phyloP scores from a whole-genome alignment of 768 basidiomycete species.

The Boletus tomentosulus region DNA sequence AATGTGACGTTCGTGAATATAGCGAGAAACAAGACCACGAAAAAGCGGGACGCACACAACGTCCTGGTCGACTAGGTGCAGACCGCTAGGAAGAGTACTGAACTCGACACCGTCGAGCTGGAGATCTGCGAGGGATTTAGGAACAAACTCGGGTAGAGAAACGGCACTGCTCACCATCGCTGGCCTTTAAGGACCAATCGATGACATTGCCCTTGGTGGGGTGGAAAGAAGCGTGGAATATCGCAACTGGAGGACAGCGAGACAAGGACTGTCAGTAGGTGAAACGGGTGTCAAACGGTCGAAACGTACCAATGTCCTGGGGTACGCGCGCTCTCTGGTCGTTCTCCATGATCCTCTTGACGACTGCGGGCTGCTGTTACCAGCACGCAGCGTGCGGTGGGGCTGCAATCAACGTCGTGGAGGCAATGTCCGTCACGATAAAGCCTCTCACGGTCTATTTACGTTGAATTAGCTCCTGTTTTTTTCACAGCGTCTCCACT shows the following conservation, averaged over 20 bases:
- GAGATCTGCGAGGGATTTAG: conserved; percentile 42
- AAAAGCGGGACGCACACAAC: conserved; percentile 54
- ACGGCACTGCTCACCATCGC: conserved; percentile 46
- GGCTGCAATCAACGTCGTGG: conserved; percentile 16
- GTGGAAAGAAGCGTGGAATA: conserved; percentile 84
- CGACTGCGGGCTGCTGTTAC: conserved; percentile 18
- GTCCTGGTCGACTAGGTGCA: conserved; percentile 76
- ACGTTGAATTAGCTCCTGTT: too few species aligned
- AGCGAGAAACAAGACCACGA: not conserved
- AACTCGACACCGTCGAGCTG: conserved; percentile 73
- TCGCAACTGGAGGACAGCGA: conserved; percentile 49
- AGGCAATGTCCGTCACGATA: conserved; percentile 17
- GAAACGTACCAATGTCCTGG: conserved; percentile 50
- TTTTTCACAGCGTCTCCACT: too few species aligned
- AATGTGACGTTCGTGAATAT: conserved; percentile 9
- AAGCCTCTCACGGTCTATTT: conserved; percentile 27
- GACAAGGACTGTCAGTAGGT: not conserved
- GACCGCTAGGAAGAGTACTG: conserved; percentile 74
- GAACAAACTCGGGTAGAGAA: not conserved
- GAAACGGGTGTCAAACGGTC: not conserved
- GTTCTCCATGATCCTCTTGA: conserved; percentile 24
- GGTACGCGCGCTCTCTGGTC: conserved; percentile 36
- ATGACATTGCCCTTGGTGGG: conserved; percentile 76
- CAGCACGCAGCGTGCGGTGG: conserved; percentile 20
- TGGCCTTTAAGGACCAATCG: conserved; percentile 74